A percentile compares a stretch with the other conserved stretches of the same genome.
phyloP scores from a whole-genome alignment of 2,329 filamentous ascomycete genomes.

The Fusarium sp. region DNA sequence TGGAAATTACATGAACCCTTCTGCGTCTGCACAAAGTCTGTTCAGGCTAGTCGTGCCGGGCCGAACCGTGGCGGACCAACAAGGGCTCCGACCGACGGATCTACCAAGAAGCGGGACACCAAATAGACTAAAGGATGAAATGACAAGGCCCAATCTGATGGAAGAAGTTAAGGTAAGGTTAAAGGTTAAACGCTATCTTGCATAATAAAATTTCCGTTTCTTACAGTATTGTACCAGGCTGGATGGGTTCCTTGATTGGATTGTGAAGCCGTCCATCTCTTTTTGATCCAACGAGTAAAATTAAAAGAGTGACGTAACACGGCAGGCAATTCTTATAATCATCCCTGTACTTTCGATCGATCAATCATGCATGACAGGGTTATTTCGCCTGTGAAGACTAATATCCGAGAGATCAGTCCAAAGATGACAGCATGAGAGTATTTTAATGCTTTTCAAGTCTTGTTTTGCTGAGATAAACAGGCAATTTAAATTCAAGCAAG shows the following conservation, averaged over 20 bases:
- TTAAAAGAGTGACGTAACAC: constrained; percentile 17
- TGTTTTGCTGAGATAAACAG: constrained; percentile 20
- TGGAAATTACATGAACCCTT: neutral
- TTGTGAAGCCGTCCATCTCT: neutral
- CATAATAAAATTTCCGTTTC: neutral
- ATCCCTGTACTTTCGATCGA: constrained; percentile 13
- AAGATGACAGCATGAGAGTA: constrained; percentile 21
- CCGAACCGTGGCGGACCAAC: constrained; percentile 11
- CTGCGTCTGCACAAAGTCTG: neutral
- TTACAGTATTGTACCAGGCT: neutral
- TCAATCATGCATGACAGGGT: neutral
- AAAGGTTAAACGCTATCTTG: neutral
- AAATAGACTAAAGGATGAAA: neutral
- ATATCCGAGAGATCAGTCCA: neutral
- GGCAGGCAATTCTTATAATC: constrained; percentile 9
- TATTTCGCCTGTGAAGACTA: constrained; percentile 8
- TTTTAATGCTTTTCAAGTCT: neutral
- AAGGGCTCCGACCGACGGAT: constrained; percentile 18
- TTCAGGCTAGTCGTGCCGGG: constrained; percentile 6
- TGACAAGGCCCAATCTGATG: neutral
- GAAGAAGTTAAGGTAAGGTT: neutral
- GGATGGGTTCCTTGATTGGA: neutral
- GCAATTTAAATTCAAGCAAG: constrained; percentile 19
- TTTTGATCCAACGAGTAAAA: neutral
- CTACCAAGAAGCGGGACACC: constrained; percentile 1